These are phyloP conservation scores for Boletus huronensis DNA, from an alignment of 768 basidiomycete species.

Conservation along the genomic window DNA sequence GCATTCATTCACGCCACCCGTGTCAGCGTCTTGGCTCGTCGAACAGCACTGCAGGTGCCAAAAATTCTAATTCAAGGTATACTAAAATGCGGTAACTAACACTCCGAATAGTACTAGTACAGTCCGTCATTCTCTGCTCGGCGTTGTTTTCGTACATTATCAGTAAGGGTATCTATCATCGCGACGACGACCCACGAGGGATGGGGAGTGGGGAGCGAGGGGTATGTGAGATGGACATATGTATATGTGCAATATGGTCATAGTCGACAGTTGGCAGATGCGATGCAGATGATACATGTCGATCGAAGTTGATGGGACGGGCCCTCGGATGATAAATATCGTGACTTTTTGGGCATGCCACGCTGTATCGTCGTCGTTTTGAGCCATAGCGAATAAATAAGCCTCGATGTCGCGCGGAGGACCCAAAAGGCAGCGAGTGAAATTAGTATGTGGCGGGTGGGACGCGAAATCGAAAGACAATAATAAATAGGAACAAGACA, in stretches of 20 bases:
- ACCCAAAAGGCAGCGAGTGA: slow-evolving; percentile 11
- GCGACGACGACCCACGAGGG: slow-evolving; percentile 25
- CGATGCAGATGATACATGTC: slow-evolving; percentile 31
- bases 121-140: slow-evolving; percentile 29
- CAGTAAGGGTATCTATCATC: slow-evolving; percentile 33
- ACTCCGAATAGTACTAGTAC: slow-evolving; percentile 32
- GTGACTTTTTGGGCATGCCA: slow-evolving; percentile 17
- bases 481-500: slow-evolving; percentile 34
- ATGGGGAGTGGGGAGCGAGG: slow-evolving; percentile 7
- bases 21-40: neutral
- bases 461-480: slow-evolving; percentile 24
- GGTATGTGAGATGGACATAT: slow-evolving; percentile 19
- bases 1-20: slow-evolving; percentile 15
- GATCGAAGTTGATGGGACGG: slow-evolving; percentile 8
- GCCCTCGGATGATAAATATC: slow-evolving; percentile 25
- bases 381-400: slow-evolving; percentile 32
- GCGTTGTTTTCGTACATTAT: slow-evolving; percentile 27
- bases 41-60: slow-evolving; percentile 11
- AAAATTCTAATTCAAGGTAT: slow-evolving; percentile 37
- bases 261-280: slow-evolving; percentile 24
- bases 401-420: slow-evolving; percentile 20
- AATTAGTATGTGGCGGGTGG: slow-evolving; percentile 4
- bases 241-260: slow-evolving; percentile 31
- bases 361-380: slow-evolving; percentile 27
- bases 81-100: slow-evolving; percentile 31